Evolutionary conservation across 2,329 filamentous ascomycete species (phyloP).

Genomic region (Aureobasidium namibiae): DNA sequence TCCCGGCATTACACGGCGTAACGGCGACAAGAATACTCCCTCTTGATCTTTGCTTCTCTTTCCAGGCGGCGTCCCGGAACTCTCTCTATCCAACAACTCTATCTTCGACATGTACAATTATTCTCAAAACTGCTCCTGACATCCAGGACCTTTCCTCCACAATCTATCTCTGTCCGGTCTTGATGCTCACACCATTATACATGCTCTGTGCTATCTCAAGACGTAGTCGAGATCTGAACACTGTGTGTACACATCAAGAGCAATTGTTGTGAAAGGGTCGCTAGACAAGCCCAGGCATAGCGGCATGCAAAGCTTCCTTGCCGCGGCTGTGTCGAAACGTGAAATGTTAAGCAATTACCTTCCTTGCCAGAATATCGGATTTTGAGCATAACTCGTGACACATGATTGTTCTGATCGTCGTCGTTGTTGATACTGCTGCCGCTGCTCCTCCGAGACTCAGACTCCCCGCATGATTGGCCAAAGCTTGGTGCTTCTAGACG

Average conservation of each 20-base stretch:
- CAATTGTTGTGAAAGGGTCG: neutral
- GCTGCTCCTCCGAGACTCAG: neutral
- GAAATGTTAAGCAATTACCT: neutral
- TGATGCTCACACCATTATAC: neutral
- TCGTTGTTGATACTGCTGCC: neutral
- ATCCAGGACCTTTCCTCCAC: neutral
- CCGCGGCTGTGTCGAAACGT: neutral
- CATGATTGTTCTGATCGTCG: neutral
- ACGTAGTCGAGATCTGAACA: neutral
- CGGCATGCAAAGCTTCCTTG: neutral
- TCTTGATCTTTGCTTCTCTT: conserved; percentile 1
- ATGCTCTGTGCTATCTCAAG: neutral
- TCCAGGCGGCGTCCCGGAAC: conserved; percentile 1
- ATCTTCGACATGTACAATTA: conserved; percentile 2
- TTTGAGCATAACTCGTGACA: neutral
- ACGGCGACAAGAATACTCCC: conserved; percentile 9
- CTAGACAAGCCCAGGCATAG: neutral
- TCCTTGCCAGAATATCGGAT: neutral
- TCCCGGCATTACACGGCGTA: conserved; percentile 10
- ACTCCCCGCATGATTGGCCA: conserved; percentile 1
- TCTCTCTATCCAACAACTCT: neutral
- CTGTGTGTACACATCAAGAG: neutral
- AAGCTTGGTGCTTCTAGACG: conserved; percentile 5
- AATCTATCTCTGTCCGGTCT: neutral
- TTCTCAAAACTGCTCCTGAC: neutral